Base-by-base conservation (phyloP, 306 rosid species). In the Gastrolobium bilobum region DNA sequence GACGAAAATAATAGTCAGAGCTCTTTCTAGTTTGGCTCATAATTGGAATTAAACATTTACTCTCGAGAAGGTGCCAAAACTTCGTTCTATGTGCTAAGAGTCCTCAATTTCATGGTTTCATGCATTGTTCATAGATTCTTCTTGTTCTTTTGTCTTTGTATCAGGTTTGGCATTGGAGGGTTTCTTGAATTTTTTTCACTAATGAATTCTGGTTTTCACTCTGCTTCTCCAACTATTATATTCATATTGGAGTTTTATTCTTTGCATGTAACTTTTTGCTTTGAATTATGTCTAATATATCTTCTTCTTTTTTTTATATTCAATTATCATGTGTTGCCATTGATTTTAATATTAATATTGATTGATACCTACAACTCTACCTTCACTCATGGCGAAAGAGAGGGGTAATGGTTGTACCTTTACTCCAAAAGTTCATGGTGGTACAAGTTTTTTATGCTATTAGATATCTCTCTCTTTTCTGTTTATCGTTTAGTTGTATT, bases 401-500 rank as follows among this genome's bases (percentile, higher is more conserved):
- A 20, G n/a, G n/a, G n/a, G n/a, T n/a, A n/a, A n/a, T 20, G 26
- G 10, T 68, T 78, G 61, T 39, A 34, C 10, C 82, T 56, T 42
- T 35, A 33, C 6, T 13, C 35, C 64, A 13, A 58, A 70, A 65
- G 48, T 46, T 34, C 31, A 29, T 4, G 26, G 58, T n/a, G 31
- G 59, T 67, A 43, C 57, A 20, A 14, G 3, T 4, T 52, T 52
- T 33, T 54, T 11, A 6, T 73, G 15, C 43, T 54, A 33, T 73
- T 63, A 46, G 65, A 46, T 35, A 50, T 47, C 9, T 30, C 34
- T 35, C 6, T 63, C 34, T 63, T 0, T 30, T 4, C 31, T 73
- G 53, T 9, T 54, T 13, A 20, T 33, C 52, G 20, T 64, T 73
- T 81, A n/a, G 3, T 38, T 75, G 48, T 58, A n/a, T 15, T 76